These are phyloP conservation scores for Ogataea paraovalis DNA, from an alignment of 805 yeast genomes.

Conservation along the genomic window DNA sequence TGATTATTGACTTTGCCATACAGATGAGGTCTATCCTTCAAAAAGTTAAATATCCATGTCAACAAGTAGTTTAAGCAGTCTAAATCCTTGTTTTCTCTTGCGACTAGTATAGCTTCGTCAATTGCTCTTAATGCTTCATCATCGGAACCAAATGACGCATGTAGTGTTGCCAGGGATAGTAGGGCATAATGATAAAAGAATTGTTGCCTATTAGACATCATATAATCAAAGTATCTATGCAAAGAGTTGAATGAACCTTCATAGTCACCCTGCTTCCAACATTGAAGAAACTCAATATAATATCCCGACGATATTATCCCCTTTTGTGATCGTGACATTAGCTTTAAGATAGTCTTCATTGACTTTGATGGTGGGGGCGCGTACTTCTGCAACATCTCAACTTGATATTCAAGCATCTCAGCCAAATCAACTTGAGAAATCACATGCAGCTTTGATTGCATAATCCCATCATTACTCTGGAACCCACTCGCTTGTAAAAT, in stretches of 20 bases:
- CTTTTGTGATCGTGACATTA: slow-evolving; percentile 46
- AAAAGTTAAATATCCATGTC: slow-evolving; percentile 69
- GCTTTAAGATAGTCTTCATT: slow-evolving; percentile 37
- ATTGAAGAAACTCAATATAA: slow-evolving; percentile 59
- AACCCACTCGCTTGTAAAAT: slow-evolving; percentile 11
- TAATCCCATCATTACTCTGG: background rate
- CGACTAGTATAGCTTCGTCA: slow-evolving; percentile 83
- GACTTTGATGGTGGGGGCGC: slow-evolving; percentile 48
- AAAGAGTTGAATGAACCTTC: slow-evolving; percentile 56
- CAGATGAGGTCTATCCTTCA: slow-evolving; percentile 62
- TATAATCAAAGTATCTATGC: slow-evolving; percentile 65
- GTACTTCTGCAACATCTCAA: slow-evolving; percentile 45
- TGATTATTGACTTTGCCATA: slow-evolving; percentile 32
- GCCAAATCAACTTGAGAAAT: slow-evolving; percentile 51
- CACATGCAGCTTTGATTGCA: slow-evolving; percentile 26
- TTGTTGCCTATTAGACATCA: slow-evolving; percentile 62
- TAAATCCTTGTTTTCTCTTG: slow-evolving; percentile 78
- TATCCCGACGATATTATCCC: slow-evolving; percentile 43
- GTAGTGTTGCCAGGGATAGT: slow-evolving; percentile 65
- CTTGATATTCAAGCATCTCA: slow-evolving; percentile 48
- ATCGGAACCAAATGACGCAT: slow-evolving; percentile 62
- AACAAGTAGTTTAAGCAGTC: slow-evolving; percentile 67
- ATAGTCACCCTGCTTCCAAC: slow-evolving; percentile 55
- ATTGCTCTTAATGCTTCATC: slow-evolving; percentile 73
- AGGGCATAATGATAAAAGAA: slow-evolving; percentile 74